Percentiles rank a stretch among this genome's conserved stretches.
These are phyloP conservation scores for Zymoseptoria ardabiliae DNA, from an alignment of 2,329 filamentous ascomycete genomes.

Conservation along the genomic window DNA sequence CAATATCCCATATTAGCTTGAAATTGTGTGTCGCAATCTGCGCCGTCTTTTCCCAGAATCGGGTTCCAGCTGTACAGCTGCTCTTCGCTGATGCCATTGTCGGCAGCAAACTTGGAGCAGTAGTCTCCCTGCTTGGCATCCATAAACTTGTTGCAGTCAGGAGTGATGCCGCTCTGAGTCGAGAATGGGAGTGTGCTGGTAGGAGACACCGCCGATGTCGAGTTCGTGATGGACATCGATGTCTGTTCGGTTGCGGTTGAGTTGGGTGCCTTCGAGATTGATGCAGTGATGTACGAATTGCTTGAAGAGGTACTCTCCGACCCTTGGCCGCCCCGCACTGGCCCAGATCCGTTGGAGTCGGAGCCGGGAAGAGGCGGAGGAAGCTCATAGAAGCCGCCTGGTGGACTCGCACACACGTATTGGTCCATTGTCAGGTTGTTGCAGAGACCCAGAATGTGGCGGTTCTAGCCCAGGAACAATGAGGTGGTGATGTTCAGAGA, in stretches of 20 bases:
- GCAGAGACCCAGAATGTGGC: conserved; percentile 4
- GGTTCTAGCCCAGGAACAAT: conserved; percentile 8
- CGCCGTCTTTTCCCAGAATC: conserved; percentile 8
- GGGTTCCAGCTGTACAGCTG: conserved; percentile 9
- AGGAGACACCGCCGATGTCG: neutral
- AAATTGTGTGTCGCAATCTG: conserved; percentile 11
- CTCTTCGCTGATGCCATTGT: neutral
- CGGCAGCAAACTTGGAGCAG: neutral
- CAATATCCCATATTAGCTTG: conserved; percentile 13
- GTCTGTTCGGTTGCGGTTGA: too few relatives aligned
- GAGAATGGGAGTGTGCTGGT: neutral
- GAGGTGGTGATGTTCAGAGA: conserved; percentile 3
- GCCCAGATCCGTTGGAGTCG: neutral
- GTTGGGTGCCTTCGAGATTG: too few relatives aligned
- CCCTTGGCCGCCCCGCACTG: neutral
- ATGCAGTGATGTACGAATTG: too few relatives aligned
- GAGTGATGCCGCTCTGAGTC: neutral
- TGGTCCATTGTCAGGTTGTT: conserved; percentile 1
- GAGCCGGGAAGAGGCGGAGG: neutral
- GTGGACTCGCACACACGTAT: conserved; percentile 2
- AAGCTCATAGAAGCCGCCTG: neutral
- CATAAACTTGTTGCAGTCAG: neutral
- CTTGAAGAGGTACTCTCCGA: neutral
- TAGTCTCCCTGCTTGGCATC: neutral
- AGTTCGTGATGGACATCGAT: neutral